Evolutionary conservation across 495 filamentous ascomycete species (phyloP).

Genomic region (Halenospora varia): DNA sequence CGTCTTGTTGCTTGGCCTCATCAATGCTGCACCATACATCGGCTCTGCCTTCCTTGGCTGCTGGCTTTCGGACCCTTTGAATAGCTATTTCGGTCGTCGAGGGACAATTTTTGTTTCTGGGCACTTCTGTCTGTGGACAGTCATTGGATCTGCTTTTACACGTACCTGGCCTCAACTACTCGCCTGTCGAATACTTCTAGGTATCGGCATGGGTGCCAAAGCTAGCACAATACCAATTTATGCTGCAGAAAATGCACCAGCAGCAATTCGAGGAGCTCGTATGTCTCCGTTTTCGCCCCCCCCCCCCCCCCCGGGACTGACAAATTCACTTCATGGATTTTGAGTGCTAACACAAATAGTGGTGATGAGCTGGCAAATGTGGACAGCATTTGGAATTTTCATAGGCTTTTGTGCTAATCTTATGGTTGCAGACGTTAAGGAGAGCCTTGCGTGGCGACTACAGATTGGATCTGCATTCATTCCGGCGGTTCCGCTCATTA

Average conservation of each 20-base stretch:
- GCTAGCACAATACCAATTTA: slow-evolving; percentile 67
- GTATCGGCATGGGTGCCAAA: slow-evolving; percentile 69
- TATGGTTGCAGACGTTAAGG: slow-evolving; percentile 50
- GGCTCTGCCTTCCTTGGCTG: slow-evolving; percentile 42
- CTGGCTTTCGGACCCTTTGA: slow-evolving; percentile 73
- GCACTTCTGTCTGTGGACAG: slow-evolving; percentile 29
- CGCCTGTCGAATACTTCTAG: slow-evolving; percentile 59
- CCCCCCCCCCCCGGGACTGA: no score
- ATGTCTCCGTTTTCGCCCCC: slow-evolving; percentile 30
- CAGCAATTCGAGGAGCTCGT: slow-evolving; percentile 63
- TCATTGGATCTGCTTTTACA: slow-evolving; percentile 59
- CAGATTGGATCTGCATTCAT: slow-evolving; percentile 78
- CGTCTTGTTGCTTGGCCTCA: slow-evolving; percentile 54
- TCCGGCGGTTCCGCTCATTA: slow-evolving; percentile 62
- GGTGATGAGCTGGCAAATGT: slow-evolving; percentile 85
- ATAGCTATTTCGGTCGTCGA: slow-evolving; percentile 59
- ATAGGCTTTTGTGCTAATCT: slow-evolving; percentile 69
- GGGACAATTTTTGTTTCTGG: slow-evolving; percentile 65
- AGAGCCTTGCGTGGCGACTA: slow-evolving; percentile 64
- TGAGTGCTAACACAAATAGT: slow-evolving; percentile 31
- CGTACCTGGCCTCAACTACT: slow-evolving; percentile 62
- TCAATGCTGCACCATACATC: slow-evolving; percentile 44
- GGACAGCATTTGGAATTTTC: slow-evolving; percentile 68
- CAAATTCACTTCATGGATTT: no score
- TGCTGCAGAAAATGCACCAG: slow-evolving; percentile 74